Evolutionary conservation across 139 green algal species (phyloP).

Genomic region (Asterochloris sp.): DNA sequence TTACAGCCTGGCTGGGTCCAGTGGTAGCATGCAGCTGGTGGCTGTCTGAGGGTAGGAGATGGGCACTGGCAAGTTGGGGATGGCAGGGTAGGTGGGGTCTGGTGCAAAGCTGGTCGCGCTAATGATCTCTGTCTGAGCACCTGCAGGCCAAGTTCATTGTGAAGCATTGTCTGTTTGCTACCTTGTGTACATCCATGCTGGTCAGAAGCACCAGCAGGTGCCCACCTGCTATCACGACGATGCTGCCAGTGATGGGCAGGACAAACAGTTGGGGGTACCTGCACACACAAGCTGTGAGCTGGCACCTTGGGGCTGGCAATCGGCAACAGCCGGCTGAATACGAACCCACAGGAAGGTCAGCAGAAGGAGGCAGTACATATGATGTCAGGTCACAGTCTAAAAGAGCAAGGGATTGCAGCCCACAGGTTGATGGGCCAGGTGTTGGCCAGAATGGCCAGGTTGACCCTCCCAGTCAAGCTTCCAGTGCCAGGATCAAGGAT

Average conservation of each 20-base stretch:
- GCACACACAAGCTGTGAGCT: no score
- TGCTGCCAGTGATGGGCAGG: neutral
- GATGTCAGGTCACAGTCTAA: no score
- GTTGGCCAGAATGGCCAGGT: slow-evolving; percentile 4
- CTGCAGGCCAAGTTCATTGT: neutral
- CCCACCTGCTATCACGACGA: neutral
- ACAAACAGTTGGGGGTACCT: slow-evolving; percentile 3
- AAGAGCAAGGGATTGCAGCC: no score
- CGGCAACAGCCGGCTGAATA: no score
- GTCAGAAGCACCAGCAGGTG: no score
- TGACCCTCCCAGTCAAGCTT: neutral
- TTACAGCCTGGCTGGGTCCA: neutral
- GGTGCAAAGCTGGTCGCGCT: neutral
- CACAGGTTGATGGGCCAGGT: slow-evolving; percentile 11
- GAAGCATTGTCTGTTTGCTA: no score
- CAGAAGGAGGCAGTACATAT: no score
- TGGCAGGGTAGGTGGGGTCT: neutral
- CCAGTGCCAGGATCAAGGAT: neutral
- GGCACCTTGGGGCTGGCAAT: no score
- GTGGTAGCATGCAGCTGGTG: neutral
- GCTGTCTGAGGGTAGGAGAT: slow-evolving; percentile 16
- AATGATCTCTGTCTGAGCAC: slow-evolving; percentile 1
- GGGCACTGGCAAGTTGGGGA: slow-evolving; percentile 3
- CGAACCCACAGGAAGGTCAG: no score
- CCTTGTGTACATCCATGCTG: no score